Conservation (phyloP, 805 yeast genomes). For the Nakazawaea ishiwadae region DNA sequence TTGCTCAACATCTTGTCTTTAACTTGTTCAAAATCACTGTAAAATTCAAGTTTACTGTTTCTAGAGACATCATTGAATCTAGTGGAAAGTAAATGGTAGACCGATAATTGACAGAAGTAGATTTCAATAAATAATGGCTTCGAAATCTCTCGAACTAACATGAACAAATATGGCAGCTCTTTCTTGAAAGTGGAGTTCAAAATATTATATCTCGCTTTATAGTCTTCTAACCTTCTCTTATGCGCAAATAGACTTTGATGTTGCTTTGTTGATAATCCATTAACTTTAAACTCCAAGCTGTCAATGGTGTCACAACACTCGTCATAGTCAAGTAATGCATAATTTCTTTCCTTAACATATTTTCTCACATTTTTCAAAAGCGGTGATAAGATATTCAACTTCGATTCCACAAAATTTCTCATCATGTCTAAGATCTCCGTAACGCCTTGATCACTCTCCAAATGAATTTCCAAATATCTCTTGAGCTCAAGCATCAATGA, state of each 20-base stretch:
- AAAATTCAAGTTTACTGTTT: background rate
- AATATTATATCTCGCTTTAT: slow-evolving; percentile 30
- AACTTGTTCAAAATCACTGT: background rate
- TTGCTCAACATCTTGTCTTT: slow-evolving; percentile 12
- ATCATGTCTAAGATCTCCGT: slow-evolving; percentile 23
- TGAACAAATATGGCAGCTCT: slow-evolving; percentile 43
- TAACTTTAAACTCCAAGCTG: slow-evolving; percentile 20
- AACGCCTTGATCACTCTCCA: slow-evolving; percentile 11
- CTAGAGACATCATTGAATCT: background rate
- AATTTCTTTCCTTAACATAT: slow-evolving; percentile 26
- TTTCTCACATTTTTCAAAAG: slow-evolving; percentile 21
- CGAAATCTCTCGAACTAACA: slow-evolving; percentile 26
- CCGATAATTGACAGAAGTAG: slow-evolving; percentile 34
- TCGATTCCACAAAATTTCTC: slow-evolving; percentile 19
- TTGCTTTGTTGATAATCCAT: slow-evolving; percentile 32
- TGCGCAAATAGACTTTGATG: slow-evolving; percentile 29
- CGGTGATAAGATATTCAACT: no score
- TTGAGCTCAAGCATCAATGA: background rate
- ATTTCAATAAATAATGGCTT: slow-evolving; percentile 27
- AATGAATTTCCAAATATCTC: slow-evolving; percentile 2
- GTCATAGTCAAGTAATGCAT: slow-evolving; percentile 34
- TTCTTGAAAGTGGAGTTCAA: slow-evolving; percentile 34
- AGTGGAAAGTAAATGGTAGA: slow-evolving; percentile 26
- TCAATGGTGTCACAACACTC: slow-evolving; percentile 21
- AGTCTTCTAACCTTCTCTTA: slow-evolving; percentile 25